A percentile compares a stretch with the other conserved stretches of the same genome.
phyloP scores from a whole-genome alignment of 2,329 filamentous ascomycete genomes.

The Aspergillus brasiliensis region DNA sequence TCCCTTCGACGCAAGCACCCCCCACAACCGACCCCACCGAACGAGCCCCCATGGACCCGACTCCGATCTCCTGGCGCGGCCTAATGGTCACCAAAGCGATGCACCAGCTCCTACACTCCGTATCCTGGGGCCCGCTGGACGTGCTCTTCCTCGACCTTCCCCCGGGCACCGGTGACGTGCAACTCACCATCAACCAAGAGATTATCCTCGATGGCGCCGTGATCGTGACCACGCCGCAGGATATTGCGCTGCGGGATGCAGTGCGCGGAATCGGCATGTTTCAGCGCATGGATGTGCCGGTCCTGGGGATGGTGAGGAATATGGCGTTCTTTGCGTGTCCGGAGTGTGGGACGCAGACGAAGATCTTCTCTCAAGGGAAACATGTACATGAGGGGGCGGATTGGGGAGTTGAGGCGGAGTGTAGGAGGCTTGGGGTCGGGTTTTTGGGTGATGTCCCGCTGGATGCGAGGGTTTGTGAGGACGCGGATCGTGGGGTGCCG shows the following conservation, averaged over 20 bases:
- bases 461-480: slow-evolving; percentile 81
- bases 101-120: slow-evolving; percentile 91
- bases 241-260: slow-evolving; percentile 87
- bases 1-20: slow-evolving; percentile 8
- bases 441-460: slow-evolving; percentile 87
- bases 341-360: slow-evolving; percentile 71
- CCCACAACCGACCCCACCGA: slow-evolving; percentile 30
- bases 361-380: slow-evolving; percentile 65
- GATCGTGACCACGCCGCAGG: slow-evolving; percentile 91
- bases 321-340: slow-evolving; percentile 86
- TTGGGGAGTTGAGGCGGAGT: slow-evolving; percentile 68
- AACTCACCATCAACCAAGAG: slow-evolving; percentile 95
- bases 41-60: slow-evolving; percentile 48
- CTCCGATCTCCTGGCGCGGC: slow-evolving; percentile 91
- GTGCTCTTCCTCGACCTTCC: slow-evolving; percentile 87
- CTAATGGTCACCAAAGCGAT: slow-evolving; percentile 98
- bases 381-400: slow-evolving; percentile 41
- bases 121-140: slow-evolving; percentile 89
- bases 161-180: slow-evolving; percentile 92
- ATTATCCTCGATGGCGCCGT: slow-evolving; percentile 80
- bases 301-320: slow-evolving; percentile 85
- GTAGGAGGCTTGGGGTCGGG: slow-evolving; percentile 71
- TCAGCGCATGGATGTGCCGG: slow-evolving; percentile 75
- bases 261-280: slow-evolving; percentile 93
- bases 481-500: slow-evolving; percentile 83